Base-by-base conservation (phyloP, 129 eudicot genomes). In the Silybum marianum region DNA sequence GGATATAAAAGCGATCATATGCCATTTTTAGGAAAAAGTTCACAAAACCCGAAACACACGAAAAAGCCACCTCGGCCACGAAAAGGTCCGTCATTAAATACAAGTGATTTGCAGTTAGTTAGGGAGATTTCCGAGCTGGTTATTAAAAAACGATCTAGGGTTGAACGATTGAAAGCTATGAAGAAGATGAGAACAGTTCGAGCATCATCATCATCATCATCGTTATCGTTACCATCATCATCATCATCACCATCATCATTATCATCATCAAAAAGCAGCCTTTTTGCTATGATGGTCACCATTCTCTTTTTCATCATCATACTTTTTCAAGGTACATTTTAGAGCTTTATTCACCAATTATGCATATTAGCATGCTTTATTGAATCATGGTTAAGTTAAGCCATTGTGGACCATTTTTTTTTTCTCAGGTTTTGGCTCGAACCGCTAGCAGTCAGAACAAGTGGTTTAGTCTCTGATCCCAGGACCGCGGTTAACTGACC, bases 61-160 rank as follows among this genome's bases (percentile, higher is more conserved):
- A 87, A 72, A 69, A 93, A 84, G 76, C 98, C 98, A 16, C 98
- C 92, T 13, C 86, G 97, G 19, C 96, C 96, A 30, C 98, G 94
- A 38, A 89, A 85, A 81, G 92, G 91, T 48, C 92, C 98, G 28
- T 82, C 86, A 18, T 36, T 89, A 73, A 85, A 71, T 91, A 78
- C 86, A 19, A 79, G 87, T 23, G 94, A 93, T 79, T 63, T 89
- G 78, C 84, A 87, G 69, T 81, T 93, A 68, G 85, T 91, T 19
- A 89, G 73, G 77, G 94, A 93, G 82, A 85, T 93, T 13, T 86
- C 97, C 16, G 95, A 87, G 85, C 75, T 91, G 48, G 87, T 93
- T 74, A 84, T 81, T 54, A 88, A 88, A 83, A 93, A 88, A 46
- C 91, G 93, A 10, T 97, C 89, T 38, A 88, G 92, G 78, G 54